Evolutionary conservation across 208 protist species (phyloP).

Genomic region (Herpetomonas muscarum): DNA sequence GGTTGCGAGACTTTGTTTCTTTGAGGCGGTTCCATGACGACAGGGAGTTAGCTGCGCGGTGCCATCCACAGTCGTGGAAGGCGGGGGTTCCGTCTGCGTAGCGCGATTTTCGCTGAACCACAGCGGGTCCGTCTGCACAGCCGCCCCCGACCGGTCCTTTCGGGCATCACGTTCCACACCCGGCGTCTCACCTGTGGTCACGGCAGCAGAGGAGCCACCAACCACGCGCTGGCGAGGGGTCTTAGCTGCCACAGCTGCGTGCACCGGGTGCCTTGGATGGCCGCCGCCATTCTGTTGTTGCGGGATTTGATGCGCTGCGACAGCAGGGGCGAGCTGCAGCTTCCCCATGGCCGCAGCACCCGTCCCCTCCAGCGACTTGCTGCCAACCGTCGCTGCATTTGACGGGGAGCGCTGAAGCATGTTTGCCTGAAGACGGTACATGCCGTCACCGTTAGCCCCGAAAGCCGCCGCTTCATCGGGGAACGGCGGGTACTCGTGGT

Average conservation of each 20-base stretch:
- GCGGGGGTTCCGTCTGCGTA: slow-evolving; percentile 18
- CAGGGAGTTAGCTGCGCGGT: too few relatives aligned
- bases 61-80: not conserved
- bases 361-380: slow-evolving; percentile 3
- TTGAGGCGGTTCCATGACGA: too few relatives aligned
- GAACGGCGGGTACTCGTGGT: not conserved
- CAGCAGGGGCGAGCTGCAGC: not conserved
- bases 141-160: not conserved
- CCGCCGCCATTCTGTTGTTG: too few relatives aligned
- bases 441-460: not conserved
- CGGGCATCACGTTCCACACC: too few relatives aligned
- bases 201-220: not conserved
- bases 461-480: not conserved
- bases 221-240: slow-evolving; percentile 11
- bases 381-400: slow-evolving; percentile 28
- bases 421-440: slow-evolving; percentile 3
- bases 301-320: too few relatives aligned
- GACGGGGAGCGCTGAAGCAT: slow-evolving; percentile 16
- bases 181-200: too few relatives aligned
- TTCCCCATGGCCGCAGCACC: not conserved
- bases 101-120: slow-evolving; percentile 20
- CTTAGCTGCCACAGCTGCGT: too few relatives aligned
- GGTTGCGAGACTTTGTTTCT: too few relatives aligned
- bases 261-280: too few relatives aligned
- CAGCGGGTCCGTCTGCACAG: slow-evolving; percentile 11